These are phyloP conservation scores for Schoenoplectus tabernaemontani DNA, from an alignment of 202 grass and related monocot species.

Conservation along the genomic window DNA sequence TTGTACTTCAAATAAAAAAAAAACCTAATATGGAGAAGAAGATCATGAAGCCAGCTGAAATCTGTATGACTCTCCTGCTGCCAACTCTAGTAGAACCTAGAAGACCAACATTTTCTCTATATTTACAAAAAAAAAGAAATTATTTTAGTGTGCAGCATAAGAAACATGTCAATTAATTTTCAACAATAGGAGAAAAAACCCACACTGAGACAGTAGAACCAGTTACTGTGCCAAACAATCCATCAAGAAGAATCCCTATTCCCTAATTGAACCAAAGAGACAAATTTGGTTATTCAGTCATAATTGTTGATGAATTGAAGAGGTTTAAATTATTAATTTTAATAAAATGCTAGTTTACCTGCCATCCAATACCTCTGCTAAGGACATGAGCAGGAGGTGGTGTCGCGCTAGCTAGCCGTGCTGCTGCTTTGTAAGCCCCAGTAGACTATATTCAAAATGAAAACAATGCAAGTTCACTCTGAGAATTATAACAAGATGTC, in stretches of 20 bases:
- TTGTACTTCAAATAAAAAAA: background rate
- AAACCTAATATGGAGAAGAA: slow-evolving; percentile 96
- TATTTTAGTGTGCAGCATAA: background rate
- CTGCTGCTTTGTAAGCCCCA: slow-evolving; percentile 87
- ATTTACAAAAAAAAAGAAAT: background rate
- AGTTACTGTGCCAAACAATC: slow-evolving; percentile 75
- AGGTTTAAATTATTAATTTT: slow-evolving; percentile 15
- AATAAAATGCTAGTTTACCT: slow-evolving; percentile 34
- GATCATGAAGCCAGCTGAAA: slow-evolving; percentile 95
- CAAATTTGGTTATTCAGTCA: slow-evolving; percentile 17
- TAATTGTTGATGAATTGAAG: slow-evolving; percentile 2
- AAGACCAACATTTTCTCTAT: slow-evolving; percentile 95
- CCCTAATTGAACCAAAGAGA: slow-evolving; percentile 31
- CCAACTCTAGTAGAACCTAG: slow-evolving; percentile 84
- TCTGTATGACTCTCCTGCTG: slow-evolving; percentile 86
- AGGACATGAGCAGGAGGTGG: slow-evolving; percentile 86
- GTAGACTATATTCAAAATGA: slow-evolving; percentile 61
- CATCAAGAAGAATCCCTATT: slow-evolving; percentile 74
- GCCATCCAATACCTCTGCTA: slow-evolving; percentile 95
- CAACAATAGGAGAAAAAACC: slow-evolving; percentile 11
- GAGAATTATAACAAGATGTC: background rate
- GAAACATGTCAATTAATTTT: background rate
- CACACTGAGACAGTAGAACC: slow-evolving; percentile 96
- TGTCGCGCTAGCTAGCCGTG: slow-evolving; percentile 85
- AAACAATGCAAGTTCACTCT: slow-evolving; percentile 11